Evolutionary conservation across 805 yeast species (phyloP).

Genomic region (Maudiozyma barnettii): DNA sequence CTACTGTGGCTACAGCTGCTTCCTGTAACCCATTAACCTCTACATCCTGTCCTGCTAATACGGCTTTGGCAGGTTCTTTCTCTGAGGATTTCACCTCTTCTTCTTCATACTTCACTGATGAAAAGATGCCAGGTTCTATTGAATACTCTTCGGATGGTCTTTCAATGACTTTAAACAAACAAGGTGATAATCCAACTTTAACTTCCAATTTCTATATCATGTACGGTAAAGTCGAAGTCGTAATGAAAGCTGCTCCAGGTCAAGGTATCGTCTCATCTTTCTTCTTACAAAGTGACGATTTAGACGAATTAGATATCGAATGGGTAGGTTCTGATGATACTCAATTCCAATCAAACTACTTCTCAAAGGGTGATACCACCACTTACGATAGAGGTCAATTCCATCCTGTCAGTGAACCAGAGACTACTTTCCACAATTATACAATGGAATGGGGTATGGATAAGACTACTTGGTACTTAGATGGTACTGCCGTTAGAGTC

Average conservation of each 20-base stretch:
- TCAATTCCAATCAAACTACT: conserved; percentile 70
- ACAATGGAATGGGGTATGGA: conserved; percentile 77
- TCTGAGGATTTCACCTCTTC: conserved; percentile 42
- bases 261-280: conserved; percentile 73
- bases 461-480: conserved; percentile 57
- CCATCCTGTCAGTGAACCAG: conserved; percentile 49
- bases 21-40: conserved; percentile 39
- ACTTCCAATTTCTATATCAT: conserved; percentile 73
- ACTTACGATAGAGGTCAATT: conserved; percentile 75
- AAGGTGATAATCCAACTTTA: conserved; percentile 71
- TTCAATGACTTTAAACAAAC: conserved; percentile 45
- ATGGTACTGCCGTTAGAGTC: conserved; percentile 61
- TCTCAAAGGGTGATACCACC: conserved; percentile 69
- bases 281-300: conserved; percentile 71
- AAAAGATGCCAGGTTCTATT: conserved; percentile 35
- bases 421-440: conserved; percentile 58
- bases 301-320: conserved; percentile 85
- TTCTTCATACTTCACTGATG: conserved; percentile 34
- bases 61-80: conserved; percentile 54
- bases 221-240: conserved; percentile 79
- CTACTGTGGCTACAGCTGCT: conserved; percentile 1
- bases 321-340: conserved; percentile 74
- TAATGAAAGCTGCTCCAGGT: conserved; percentile 65
- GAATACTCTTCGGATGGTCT: conserved; percentile 50
- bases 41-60: conserved; percentile 37